Base-by-base conservation (phyloP, 345 rosid genomes). In the Citrus unshiu region DNA sequence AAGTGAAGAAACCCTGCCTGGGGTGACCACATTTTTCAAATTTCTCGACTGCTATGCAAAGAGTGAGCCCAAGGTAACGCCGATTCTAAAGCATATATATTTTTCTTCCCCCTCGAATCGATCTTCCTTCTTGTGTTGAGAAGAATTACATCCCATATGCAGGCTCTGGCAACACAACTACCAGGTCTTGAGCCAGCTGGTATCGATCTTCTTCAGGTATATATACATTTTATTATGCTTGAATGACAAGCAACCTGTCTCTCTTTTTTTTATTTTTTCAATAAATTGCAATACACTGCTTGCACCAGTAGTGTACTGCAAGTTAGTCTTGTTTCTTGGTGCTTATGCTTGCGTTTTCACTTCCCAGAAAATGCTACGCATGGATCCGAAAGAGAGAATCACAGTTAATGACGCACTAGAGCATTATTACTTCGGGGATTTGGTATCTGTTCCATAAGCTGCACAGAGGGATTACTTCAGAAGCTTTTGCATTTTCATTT, bases 1-100 rank as follows among this genome's bases (percentile, higher is more conserved):
- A 35, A 66, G 49, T 35, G 70, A 66, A 66, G 70, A 66, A 21
- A 66, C 70, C 70, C 22, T 39, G 70, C 49, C 70, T 18, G 70
- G 46, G 16, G 49, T 22, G 70, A 66, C 9, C 22, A 6, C 25
- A 21, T 66, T 35, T 18, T 66, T 19, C 37, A n/a, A 7, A 66
- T 66, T 34, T 66, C 70, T 66, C 6, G 16, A 22, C 37, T 32
- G 43, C n/a, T 32, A 14, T 19, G 8, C 12, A 19, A 66, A 66
- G 70, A 66, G 16, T 19, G 27, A 66, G 43, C 70, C 70, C 37
- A 37, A 66, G 46, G 46, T 66, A 66, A 66, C 2, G 39, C 8
- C 2, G 7, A 18, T 54, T 54, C 58, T 54, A 54, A 54, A 18
- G 46, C 46, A 6, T 1, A 0, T 10, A 2, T 43, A 0, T 13